These are phyloP conservation scores for Truncatella angustata DNA, from an alignment of 2,329 filamentous ascomycete species.

Conservation along the genomic window DNA sequence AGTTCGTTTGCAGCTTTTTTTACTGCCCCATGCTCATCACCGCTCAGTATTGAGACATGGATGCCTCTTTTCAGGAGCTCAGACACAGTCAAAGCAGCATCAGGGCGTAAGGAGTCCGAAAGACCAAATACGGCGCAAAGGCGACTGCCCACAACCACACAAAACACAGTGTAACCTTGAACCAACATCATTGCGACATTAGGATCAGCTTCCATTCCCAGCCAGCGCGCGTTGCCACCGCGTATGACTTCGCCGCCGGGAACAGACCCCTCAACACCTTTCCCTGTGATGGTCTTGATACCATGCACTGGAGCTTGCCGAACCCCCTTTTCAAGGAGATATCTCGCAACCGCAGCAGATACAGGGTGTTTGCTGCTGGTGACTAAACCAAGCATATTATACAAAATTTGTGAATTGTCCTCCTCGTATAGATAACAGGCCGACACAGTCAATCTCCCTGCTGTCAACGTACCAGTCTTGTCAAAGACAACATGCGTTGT, in stretches of 20 bases:
- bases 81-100: constrained; percentile 34
- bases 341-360: constrained; percentile 35
- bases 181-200: constrained; percentile 33
- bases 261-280: constrained; percentile 40
- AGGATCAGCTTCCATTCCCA: constrained; percentile 29
- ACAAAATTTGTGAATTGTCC: constrained; percentile 8
- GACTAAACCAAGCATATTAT: constrained; percentile 34
- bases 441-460: constrained; percentile 48
- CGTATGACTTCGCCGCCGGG: constrained; percentile 29
- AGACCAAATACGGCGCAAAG: constrained; percentile 44
- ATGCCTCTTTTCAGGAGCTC: constrained; percentile 37
- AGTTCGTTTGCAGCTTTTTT: constrained; percentile 36
- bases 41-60: constrained; percentile 47
- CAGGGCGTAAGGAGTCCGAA: constrained; percentile 42
- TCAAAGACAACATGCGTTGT: constrained; percentile 71
- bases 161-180: constrained; percentile 43
- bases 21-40: constrained; percentile 53
- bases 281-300: constrained; percentile 39
- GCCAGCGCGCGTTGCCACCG: constrained; percentile 52
- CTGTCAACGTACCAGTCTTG: constrained; percentile 76
- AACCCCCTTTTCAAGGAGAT: constrained; percentile 25
- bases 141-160: constrained; percentile 37
- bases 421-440: constrained; percentile 9
- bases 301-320: constrained; percentile 23
- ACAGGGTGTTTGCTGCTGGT: constrained; percentile 52